A percentile compares a stretch with the other conserved stretches of the same genome.
phyloP scores from a whole-genome alignment of 176 grass and related monocot genomes.

The Metroxylon sagu region DNA sequence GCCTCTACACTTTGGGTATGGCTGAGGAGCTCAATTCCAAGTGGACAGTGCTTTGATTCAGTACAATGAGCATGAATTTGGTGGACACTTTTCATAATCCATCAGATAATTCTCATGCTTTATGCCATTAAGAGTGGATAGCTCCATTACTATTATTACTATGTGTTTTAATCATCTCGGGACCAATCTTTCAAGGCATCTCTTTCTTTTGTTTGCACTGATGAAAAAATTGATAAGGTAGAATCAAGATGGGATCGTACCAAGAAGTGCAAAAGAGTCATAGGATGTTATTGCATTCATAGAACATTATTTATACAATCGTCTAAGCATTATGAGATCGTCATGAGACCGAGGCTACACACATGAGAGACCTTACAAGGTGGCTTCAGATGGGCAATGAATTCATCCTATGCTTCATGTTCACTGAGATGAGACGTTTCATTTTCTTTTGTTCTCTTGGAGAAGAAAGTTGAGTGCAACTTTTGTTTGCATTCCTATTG shows the following conservation, averaged over 20 bases:
- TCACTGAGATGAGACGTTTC: no score
- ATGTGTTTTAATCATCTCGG: background rate
- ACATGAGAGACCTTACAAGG: no score
- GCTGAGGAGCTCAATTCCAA: constrained; percentile 2
- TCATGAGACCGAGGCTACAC: background rate
- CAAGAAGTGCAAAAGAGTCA: background rate
- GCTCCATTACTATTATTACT: background rate
- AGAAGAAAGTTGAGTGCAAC: no score
- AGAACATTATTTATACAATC: constrained; percentile 1
- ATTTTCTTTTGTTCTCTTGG: no score
- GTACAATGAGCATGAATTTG: constrained; percentile 10
- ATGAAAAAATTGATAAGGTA: constrained; percentile 13
- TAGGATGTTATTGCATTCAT: background rate
- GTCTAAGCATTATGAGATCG: background rate
- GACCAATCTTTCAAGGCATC: no score
- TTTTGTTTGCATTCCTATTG: no score
- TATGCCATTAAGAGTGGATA: background rate
- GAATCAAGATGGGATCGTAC: background rate
- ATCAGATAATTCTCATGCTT: background rate
- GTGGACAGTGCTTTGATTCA: background rate
- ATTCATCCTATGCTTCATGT: no score
- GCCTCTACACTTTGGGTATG: background rate
- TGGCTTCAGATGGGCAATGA: no score
- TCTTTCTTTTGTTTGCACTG: constrained; percentile 5
- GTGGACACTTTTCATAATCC: constrained; percentile 20